Evolutionary conservation across 495 filamentous ascomycete species (phyloP), one percentile per base, ranked within the genome.

Genomic region (Penicillium lividum): DNA sequence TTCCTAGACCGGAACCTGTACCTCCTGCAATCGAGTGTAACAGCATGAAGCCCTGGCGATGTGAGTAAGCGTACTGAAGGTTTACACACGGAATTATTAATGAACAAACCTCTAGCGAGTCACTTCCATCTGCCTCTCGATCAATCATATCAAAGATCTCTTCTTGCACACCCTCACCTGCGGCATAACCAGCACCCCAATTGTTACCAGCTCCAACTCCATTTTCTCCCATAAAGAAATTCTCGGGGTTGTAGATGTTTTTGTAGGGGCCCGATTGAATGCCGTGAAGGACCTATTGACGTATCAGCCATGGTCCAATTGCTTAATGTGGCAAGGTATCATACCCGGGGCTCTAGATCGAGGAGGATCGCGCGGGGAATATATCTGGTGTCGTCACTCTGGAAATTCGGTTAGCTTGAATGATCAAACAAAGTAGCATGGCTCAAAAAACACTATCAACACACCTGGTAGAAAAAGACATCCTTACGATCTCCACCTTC

Each of bases 111-210:
- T 98, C 94, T 25, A 98, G 79, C 36, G 92, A 97, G 70, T 98
- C 94, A 75, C 93, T 97, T 22, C 94, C 94, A 73, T 98, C 94
- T 16, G 94, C 94, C 73, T 98, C 94, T 55, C 94, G 89, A 72
- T 98, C 95, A 64, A 98, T 97, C 93, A 98, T 98, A 71, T 98
- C 94, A 80, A 98, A 90, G 54, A 98, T 90, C 71, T 98, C 94
- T 68, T 98, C 94, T 61, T 97, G 90, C 18, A 98, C 92, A 30
- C 78, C 78, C 69, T 97, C 92, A 59, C 92, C 94, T n/a, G 88
- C 88, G 44, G 91, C 84, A 76, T 98, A 98, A 16, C 94, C 94
- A 62, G 93, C 87, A 57, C 90, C 94, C 94, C 94, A 98, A 72
- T 97, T 98, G 72, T 98, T 98, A 54, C 92, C 94, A 5, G 95